A percentile compares a stretch with the other conserved stretches of the same genome.
These are phyloP conservation scores for Cladochytrium tenue DNA, from an alignment of 371 early-diverging fungal genomes.

Conservation along the genomic window DNA sequence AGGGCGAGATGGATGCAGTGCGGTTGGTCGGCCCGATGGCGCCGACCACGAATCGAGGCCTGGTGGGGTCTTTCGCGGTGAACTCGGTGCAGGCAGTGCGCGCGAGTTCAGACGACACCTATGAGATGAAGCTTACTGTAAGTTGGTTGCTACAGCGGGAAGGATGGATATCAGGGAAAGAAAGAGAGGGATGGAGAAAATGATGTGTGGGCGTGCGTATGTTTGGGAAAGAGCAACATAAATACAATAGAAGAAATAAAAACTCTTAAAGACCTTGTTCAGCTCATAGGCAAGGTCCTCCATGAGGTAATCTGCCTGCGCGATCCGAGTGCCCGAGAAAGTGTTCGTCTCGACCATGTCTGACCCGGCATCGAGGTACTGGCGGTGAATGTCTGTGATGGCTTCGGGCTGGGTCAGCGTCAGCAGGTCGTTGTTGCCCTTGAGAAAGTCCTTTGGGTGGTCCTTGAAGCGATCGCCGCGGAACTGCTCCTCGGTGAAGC, in stretches of 20 bases:
- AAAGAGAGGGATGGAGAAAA: background rate
- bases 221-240: background rate
- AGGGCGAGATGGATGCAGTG: slow-evolving; percentile 92
- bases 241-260: background rate
- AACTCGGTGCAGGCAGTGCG: slow-evolving; percentile 76
- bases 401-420: slow-evolving; percentile 87
- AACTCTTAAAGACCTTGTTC: slow-evolving; percentile 63
- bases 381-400: slow-evolving; percentile 80
- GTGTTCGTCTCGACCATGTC: slow-evolving; percentile 95
- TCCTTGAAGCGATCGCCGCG: slow-evolving; percentile 80
- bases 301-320: slow-evolving; percentile 86
- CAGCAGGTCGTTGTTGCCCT: slow-evolving; percentile 92
- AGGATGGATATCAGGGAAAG: too few relatives aligned
- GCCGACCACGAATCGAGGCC: slow-evolving; percentile 61
- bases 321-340: slow-evolving; percentile 85
- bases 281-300: slow-evolving; percentile 84
- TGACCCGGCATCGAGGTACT: slow-evolving; percentile 87
- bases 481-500: slow-evolving; percentile 80
- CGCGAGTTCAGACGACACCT: slow-evolving; percentile 81
- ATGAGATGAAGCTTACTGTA: background rate
- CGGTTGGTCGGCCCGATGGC: slow-evolving; percentile 94
- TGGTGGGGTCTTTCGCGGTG: slow-evolving; percentile 34
- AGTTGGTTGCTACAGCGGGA: too few relatives aligned
- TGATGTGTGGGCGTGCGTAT: background rate
- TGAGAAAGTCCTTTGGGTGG: slow-evolving; percentile 76